Conservation (phyloP, 2,329 filamentous ascomycete genomes). For the Phaeoacremonium minimum region DNA sequence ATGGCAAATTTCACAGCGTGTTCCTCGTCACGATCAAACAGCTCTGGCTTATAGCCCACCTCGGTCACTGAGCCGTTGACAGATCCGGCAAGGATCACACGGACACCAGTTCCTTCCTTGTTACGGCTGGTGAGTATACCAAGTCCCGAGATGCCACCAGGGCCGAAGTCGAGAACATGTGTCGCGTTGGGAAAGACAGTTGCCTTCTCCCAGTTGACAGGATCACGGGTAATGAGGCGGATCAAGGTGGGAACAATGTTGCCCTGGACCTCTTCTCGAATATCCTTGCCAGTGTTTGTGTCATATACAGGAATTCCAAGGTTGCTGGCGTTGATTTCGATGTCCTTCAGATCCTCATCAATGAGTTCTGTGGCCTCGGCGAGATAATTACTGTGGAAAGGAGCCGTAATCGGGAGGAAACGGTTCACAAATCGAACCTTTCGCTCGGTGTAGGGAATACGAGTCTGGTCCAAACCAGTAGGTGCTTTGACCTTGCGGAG, state of each 20-base stretch:
- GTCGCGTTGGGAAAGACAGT: conserved; percentile 88
- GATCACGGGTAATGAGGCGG: conserved; percentile 89
- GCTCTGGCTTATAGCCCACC: conserved; percentile 95
- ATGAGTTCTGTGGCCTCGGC: conserved; percentile 77
- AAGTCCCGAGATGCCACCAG: conserved; percentile 92
- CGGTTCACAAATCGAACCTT: conserved; percentile 96
- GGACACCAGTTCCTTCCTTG: conserved; percentile 97
- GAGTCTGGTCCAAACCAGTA: conserved; percentile 93
- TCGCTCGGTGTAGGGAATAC: conserved; percentile 89
- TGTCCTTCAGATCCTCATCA: conserved; percentile 78
- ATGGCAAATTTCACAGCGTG: conserved; percentile 91
- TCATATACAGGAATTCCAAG: conserved; percentile 85
- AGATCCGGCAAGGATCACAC: conserved; percentile 91
- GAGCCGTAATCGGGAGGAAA: conserved; percentile 94
- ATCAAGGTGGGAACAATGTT: conserved; percentile 84
- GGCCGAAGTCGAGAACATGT: conserved; percentile 94
- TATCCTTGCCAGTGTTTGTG: conserved; percentile 82
- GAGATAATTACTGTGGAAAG: conserved; percentile 96
- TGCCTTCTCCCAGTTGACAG: conserved; percentile 94
- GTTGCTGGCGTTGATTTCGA: conserved; percentile 68
- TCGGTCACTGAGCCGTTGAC: conserved; percentile 86
- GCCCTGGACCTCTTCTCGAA: conserved; percentile 64
- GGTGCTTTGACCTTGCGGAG: conserved; percentile 95
- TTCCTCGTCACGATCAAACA: conserved; percentile 94
- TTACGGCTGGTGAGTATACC: conserved; percentile 96